A percentile compares a stretch with the other conserved stretches of the same genome.
Evolutionary conservation across 805 yeast genomes (phyloP).

Genomic region (Scheffersomyces ergatensis): DNA sequence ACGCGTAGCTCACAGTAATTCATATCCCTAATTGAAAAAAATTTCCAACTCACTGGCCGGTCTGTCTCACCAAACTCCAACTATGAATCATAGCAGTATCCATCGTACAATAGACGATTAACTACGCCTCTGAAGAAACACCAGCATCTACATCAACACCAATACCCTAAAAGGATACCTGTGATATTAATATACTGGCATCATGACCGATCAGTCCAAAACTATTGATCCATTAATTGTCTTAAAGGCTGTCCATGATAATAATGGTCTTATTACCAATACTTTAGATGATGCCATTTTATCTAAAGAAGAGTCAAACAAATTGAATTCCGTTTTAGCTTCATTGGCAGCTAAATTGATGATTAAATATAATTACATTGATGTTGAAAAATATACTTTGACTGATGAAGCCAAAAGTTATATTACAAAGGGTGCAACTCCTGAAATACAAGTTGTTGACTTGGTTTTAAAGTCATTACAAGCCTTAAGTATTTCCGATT

Average conservation of each 20-base stretch:
- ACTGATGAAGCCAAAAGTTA: slow-evolving; percentile 83
- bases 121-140: too few species aligned
- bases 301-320: slow-evolving; percentile 61
- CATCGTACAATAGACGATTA: too few species aligned
- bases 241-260: slow-evolving; percentile 59
- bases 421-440: slow-evolving; percentile 71
- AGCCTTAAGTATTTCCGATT: slow-evolving; percentile 80
- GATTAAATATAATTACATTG: slow-evolving; percentile 70
- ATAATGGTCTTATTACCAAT: slow-evolving; percentile 58
- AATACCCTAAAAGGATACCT: too few species aligned
- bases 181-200: background rate
- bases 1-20: too few species aligned
- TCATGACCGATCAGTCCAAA: slow-evolving; percentile 73
- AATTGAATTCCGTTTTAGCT: slow-evolving; percentile 77
- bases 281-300: slow-evolving; percentile 58
- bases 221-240: slow-evolving; percentile 61
- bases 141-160: too few species aligned
- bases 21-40: too few species aligned
- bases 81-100: too few species aligned
- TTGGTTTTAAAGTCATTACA: slow-evolving; percentile 74
- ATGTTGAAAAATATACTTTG: slow-evolving; percentile 71
- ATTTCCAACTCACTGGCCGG: too few species aligned
- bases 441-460: slow-evolving; percentile 76
- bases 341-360: slow-evolving; percentile 83
- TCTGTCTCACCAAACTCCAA: too few species aligned